phyloP scores from a whole-genome alignment of 2,329 filamentous ascomycete genomes.

The Paecilomyces dactylethromorphus region DNA sequence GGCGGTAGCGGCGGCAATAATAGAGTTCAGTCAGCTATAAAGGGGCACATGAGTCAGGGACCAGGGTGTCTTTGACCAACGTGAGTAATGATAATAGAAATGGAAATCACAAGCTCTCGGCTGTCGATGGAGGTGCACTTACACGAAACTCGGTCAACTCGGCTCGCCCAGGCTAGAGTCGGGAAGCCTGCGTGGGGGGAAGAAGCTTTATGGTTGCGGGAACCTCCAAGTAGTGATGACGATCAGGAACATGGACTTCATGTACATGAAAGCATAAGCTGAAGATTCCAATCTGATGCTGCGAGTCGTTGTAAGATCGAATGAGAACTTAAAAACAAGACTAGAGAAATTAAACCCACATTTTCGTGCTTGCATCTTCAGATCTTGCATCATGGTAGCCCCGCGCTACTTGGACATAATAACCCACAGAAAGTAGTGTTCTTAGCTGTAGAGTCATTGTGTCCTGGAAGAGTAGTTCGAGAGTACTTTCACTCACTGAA shows the following conservation, averaged over 20 bases:
- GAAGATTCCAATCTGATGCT: neutral
- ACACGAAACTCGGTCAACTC: neutral
- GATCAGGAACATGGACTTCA: neutral
- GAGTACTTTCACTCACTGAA: no score
- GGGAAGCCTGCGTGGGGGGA: neutral
- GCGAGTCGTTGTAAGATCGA: no score
- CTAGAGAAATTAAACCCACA: no score
- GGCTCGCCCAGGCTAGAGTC: neutral
- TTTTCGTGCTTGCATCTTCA: no score
- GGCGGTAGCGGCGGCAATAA: constrained; percentile 6
- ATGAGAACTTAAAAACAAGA: no score
- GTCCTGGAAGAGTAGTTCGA: no score
- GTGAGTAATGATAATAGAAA: neutral
- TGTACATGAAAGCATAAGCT: no score
- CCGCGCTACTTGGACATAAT: neutral
- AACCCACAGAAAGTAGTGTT: no score
- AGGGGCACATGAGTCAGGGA: neutral
- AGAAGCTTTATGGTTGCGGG: neutral
- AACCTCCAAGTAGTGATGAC: neutral
- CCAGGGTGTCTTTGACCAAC: neutral
- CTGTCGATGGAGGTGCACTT: no score
- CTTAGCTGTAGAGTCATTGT: no score
- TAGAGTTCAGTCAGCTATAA: neutral
- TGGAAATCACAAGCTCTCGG: neutral
- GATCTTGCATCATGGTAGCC: neutral